Evolutionary conservation across 805 yeast species (phyloP).

Genomic region (Lipomyces sp.): DNA sequence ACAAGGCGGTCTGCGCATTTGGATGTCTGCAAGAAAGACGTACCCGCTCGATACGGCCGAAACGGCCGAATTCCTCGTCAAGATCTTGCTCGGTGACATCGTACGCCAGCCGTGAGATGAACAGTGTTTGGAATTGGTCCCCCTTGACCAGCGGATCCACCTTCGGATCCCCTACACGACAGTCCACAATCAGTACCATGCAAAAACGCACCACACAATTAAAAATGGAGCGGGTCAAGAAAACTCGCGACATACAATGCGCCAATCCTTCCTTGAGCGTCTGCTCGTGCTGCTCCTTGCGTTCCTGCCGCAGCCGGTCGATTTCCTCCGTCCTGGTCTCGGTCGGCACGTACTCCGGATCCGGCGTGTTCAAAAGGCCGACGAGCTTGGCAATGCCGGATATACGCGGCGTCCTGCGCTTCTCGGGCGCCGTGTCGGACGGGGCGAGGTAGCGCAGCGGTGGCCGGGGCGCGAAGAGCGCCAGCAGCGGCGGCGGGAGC

Average conservation of each 20-base stretch:
- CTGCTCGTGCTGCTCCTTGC: constrained; percentile 33
- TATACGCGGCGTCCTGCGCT: constrained; percentile 48
- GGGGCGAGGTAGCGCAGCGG: constrained; percentile 53
- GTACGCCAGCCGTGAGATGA: constrained; percentile 71
- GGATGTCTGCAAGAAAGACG: too few relatives aligned
- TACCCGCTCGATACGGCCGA: constrained; percentile 65
- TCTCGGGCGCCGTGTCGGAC: constrained; percentile 48
- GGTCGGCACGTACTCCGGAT: constrained; percentile 34
- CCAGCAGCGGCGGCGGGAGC: constrained; percentile 46
- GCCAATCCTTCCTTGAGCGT: constrained; percentile 40
- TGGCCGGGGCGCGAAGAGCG: constrained; percentile 55
- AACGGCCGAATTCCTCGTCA: constrained; percentile 56
- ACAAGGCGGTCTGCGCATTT: too few relatives aligned
- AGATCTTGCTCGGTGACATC: constrained; percentile 63
- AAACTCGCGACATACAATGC: constrained; percentile 28
- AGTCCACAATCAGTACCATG: neutral
- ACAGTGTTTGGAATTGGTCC: constrained; percentile 76
- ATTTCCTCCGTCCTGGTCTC: constrained; percentile 37
- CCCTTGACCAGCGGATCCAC: constrained; percentile 56
- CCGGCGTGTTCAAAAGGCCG: constrained; percentile 34
- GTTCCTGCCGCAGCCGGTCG: constrained; percentile 32
- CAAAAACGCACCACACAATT: neutral
- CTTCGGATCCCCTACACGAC: constrained; percentile 50
- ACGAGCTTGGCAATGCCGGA: constrained; percentile 45
- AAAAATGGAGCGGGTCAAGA: neutral